Conservation (phyloP, 2,329 filamentous ascomycete species). For the Cladorrhinum sp. region DNA sequence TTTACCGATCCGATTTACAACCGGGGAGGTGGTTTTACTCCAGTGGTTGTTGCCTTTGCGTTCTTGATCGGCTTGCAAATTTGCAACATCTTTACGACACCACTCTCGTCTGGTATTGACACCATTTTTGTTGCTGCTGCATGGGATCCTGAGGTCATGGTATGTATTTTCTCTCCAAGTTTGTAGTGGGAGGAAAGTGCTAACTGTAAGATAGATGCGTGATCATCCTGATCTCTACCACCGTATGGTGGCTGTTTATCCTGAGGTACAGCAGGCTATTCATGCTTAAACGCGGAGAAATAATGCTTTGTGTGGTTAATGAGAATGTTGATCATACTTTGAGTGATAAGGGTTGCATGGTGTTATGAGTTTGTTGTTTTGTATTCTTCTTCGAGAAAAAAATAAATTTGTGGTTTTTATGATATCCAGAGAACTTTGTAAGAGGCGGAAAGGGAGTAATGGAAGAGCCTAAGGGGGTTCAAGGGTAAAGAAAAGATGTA, state of each 20-base stretch:
- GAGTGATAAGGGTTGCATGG: background rate
- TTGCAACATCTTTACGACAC: slow-evolving; percentile 84
- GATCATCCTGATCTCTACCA: slow-evolving; percentile 81
- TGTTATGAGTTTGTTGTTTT: background rate
- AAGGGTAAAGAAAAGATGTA: no score
- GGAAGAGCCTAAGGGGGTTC: no score
- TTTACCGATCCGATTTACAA: slow-evolving; percentile 83
- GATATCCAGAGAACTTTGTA: background rate
- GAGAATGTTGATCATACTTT: background rate
- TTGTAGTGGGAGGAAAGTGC: background rate
- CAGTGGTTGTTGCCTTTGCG: slow-evolving; percentile 76
- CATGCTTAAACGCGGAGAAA: slow-evolving; percentile 48
- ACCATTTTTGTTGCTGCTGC: slow-evolving; percentile 82
- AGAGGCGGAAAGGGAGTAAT: background rate
- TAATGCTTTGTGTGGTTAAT: background rate
- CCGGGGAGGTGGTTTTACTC: slow-evolving; percentile 61
- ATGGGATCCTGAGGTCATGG: slow-evolving; percentile 68
- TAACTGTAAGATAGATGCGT: slow-evolving; percentile 43
- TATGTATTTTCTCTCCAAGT: background rate
- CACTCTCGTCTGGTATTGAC: slow-evolving; percentile 82
- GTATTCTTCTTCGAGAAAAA: background rate
- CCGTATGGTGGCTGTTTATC: slow-evolving; percentile 77
- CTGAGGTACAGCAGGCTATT: slow-evolving; percentile 75
- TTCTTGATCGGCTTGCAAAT: slow-evolving; percentile 91
- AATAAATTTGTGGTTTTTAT: background rate